phyloP scores from a whole-genome alignment of 345 rosid species.

The Aegle marmelos region DNA sequence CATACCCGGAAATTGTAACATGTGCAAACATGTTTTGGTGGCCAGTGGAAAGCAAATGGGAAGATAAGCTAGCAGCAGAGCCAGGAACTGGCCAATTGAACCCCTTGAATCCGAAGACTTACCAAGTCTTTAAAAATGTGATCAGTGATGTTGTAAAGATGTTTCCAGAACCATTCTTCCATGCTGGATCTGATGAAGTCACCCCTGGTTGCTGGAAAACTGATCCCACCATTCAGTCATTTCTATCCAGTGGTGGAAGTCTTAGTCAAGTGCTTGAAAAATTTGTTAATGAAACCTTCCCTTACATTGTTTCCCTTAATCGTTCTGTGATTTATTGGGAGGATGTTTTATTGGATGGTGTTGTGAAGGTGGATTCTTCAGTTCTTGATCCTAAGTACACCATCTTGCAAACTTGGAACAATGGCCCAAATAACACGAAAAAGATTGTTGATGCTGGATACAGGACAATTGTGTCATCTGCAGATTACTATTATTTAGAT shows the following conservation, averaged over 20 bases:
- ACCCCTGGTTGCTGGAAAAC: slow-evolving; percentile 83
- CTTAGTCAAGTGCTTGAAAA: slow-evolving; percentile 64
- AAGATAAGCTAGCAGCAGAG: slow-evolving; percentile 66
- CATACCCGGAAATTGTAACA: slow-evolving; percentile 74
- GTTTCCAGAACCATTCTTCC: slow-evolving; percentile 76
- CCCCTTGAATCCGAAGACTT: slow-evolving; percentile 70
- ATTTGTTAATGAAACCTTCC: slow-evolving; percentile 56
- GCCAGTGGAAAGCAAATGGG: slow-evolving; percentile 56
- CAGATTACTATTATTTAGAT: slow-evolving; percentile 81
- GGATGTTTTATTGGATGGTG: slow-evolving; percentile 57
- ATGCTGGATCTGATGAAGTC: slow-evolving; percentile 76
- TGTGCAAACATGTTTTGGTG: slow-evolving; percentile 93
- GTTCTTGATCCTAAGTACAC: slow-evolving; percentile 53
- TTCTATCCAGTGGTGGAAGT: slow-evolving; percentile 56
- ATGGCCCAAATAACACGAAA: slow-evolving; percentile 68
- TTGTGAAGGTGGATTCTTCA: slow-evolving; percentile 46
- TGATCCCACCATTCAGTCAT: slow-evolving; percentile 55
- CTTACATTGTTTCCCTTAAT: slow-evolving; percentile 63
- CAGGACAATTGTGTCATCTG: slow-evolving; percentile 73
- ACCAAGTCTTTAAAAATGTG: slow-evolving; percentile 59
- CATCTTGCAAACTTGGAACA: slow-evolving; percentile 86
- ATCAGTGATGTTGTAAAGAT: slow-evolving; percentile 40
- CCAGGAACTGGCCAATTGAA: slow-evolving; percentile 91
- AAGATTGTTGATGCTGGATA: slow-evolving; percentile 65
- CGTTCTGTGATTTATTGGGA: slow-evolving; percentile 85